Base-by-base conservation (phyloP, 2,329 filamentous ascomycete genomes). In the Neonectria magnoliae region DNA sequence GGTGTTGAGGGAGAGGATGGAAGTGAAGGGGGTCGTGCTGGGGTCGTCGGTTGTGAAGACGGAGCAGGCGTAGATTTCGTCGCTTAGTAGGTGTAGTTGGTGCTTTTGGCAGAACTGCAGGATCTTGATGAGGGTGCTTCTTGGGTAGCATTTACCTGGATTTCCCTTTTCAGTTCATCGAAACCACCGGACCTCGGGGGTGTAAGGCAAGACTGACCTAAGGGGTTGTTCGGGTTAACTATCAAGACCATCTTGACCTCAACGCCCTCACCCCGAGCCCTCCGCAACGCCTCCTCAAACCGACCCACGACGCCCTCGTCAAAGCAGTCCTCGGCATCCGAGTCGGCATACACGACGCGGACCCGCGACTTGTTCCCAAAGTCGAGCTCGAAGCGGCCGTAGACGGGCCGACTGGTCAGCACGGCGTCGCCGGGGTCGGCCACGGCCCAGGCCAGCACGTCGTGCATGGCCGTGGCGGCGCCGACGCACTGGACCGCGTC, bases 51-150 rank as follows among this genome's bases (percentile, higher is more conserved):
- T 71, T 73, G 82, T 62, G 64, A 82, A 88, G 0, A 84, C 78
- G 1, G 84, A 85, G 41, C 84, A 76, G 10, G 83, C 87, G 69
- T 88, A 89, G 42, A 89, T 84, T 70, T 89, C 87, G 71, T 89
- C 87, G 65, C 82, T 84, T 68, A 89, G 81, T 50, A 88, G 76
- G 64, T 89, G 86, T 4, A 89, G 75, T 4, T 74, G 68, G 64
- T 87, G 78, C 44, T 78, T 79, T 57, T 84, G 76, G 66, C 86
- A 88, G 57, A 88, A 80, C 3, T 72, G 69, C 79, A 88, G 81
- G 22, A 85, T 73, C 7, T 75, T 76, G 1, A 82, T 63, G 3
- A 87, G 69, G 0, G 80, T 80, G 6, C 78, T 73, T n/a, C 74
- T 74, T 1, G 82, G 75, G 64, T 86, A 85, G 69, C 82, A 85